A percentile compares a stretch with the other conserved stretches of the same genome.
Conservation (phyloP, 148 eudicot genomes). For the Simmondsia chinensis region DNA sequence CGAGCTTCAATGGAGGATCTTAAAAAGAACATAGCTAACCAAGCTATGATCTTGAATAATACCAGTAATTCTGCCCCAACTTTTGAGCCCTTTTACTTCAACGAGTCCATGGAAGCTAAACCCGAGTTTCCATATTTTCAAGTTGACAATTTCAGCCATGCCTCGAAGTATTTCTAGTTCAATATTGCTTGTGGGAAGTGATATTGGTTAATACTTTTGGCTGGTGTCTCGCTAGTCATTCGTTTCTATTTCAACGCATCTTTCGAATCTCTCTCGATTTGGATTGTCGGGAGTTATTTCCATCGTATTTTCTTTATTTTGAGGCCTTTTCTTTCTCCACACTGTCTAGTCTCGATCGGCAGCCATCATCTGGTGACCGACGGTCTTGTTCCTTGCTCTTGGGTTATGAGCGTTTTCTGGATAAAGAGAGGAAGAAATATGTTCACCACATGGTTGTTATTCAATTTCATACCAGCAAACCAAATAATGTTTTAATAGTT, state of each 20-base stretch:
- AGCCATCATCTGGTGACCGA: too few species aligned
- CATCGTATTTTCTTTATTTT: too few species aligned
- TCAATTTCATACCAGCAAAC: too few species aligned
- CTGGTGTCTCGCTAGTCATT: slow-evolving; percentile 26
- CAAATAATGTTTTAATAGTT: too few species aligned
- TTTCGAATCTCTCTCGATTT: too few species aligned
- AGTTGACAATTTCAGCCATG: slow-evolving; percentile 9
- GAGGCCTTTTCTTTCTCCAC: too few species aligned
- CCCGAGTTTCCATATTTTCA: slow-evolving; percentile 14
- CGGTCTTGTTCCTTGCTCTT: too few species aligned
- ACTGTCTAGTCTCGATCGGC: too few species aligned
- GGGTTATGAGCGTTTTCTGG: too few species aligned
- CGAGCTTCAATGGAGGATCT: slow-evolving; percentile 46
- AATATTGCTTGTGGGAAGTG: slow-evolving; percentile 9
- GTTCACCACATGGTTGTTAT: too few species aligned
- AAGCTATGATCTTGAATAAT: slow-evolving; percentile 16
- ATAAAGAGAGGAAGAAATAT: too few species aligned
- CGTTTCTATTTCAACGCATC: not conserved
- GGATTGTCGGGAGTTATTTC: too few species aligned
- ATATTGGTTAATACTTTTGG: not conserved
- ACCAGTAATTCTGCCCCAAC: slow-evolving; percentile 1
- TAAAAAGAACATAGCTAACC: slow-evolving; percentile 28
- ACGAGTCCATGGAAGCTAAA: slow-evolving; percentile 15
- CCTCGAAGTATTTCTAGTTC: slow-evolving; percentile 11
- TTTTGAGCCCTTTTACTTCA: slow-evolving; percentile 14